These are phyloP conservation scores for Boletus huronensis DNA, from an alignment of 768 basidiomycete genomes.

Conservation along the genomic window DNA sequence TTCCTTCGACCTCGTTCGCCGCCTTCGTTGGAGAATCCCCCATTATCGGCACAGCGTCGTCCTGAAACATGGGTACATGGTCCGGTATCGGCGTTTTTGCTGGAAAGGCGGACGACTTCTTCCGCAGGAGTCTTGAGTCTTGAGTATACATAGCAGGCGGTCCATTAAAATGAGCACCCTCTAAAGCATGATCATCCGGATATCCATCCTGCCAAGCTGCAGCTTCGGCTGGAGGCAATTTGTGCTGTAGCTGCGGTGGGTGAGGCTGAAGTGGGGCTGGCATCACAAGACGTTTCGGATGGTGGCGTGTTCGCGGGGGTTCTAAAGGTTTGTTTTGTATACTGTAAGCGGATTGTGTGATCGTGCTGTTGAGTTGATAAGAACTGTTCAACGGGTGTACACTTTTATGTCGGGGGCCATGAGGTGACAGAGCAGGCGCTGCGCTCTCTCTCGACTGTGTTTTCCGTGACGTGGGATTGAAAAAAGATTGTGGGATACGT, in stretches of 20 bases:
- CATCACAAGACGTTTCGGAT: conserved; percentile 72
- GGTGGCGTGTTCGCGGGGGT: conserved; percentile 31
- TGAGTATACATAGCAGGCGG: conserved; percentile 6
- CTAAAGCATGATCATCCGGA: conserved; percentile 2
- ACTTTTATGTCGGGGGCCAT: conserved; percentile 7
- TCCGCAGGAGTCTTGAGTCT: conserved; percentile 22
- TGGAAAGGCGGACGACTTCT: conserved; percentile 23
- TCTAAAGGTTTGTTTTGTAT: conserved; percentile 9
- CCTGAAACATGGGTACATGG: conserved; percentile 16
- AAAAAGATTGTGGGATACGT: conserved; percentile 4
- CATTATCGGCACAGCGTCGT: conserved; percentile 5
- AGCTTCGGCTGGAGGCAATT: conserved; percentile 5
- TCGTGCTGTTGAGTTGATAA: background rate
- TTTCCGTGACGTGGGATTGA: background rate
- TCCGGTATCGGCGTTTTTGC: conserved; percentile 26
- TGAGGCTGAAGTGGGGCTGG: conserved; percentile 58
- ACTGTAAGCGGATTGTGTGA: conserved; percentile 5
- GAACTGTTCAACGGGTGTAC: conserved; percentile 9
- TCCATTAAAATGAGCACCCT: conserved; percentile 4
- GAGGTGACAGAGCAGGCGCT: background rate
- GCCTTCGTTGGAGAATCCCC: conserved; percentile 8
- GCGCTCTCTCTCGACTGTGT: conserved; percentile 1
- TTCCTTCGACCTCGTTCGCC: conserved; percentile 16
- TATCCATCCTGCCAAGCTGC: conserved; percentile 4
- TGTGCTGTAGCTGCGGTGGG: conserved; percentile 12